These are phyloP conservation scores for Termitomyces sp. DNA, from an alignment of 768 basidiomycete species.

Conservation along the genomic window DNA sequence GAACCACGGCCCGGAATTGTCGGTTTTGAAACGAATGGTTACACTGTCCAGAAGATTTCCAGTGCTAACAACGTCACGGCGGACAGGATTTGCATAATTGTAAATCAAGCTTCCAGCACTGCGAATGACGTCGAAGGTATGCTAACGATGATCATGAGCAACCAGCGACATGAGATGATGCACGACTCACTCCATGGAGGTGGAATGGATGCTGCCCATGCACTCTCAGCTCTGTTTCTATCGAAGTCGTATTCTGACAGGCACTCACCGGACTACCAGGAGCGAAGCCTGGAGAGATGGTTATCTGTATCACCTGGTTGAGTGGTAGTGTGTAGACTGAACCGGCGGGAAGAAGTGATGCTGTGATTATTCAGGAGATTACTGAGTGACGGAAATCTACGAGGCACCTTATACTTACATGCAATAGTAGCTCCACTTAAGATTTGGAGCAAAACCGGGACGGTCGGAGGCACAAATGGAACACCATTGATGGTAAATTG, in stretches of 20 bases:
- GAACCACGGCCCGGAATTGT: conserved; percentile 42
- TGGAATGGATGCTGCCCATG: conserved; percentile 37
- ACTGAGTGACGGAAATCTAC: neutral
- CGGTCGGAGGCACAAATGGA: conserved; percentile 23
- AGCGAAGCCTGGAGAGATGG: neutral
- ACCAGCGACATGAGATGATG: neutral
- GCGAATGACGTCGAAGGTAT: conserved; percentile 36
- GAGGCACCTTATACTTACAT: neutral
- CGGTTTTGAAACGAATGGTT: conserved; percentile 54
- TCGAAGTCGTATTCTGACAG: too few relatives aligned
- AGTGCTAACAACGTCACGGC: conserved; percentile 25
- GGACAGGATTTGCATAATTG: conserved; percentile 33
- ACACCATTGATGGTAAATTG: conserved; percentile 21
- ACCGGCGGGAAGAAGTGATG: conserved; percentile 30
- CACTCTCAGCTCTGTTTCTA: too few relatives aligned
- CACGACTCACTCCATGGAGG: conserved; percentile 36
- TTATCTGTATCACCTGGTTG: conserved; percentile 39
- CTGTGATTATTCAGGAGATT: neutral
- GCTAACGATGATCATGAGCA: conserved; percentile 19
- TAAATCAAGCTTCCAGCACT: conserved; percentile 27
- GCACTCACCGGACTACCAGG: neutral
- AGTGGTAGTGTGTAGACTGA: conserved; percentile 31
- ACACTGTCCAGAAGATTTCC: conserved; percentile 22
- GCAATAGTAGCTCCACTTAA: conserved; percentile 30
- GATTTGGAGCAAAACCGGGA: conserved; percentile 42